These are phyloP conservation scores for Bretschneidera sinensis DNA, from an alignment of 345 rosid genomes.

Conservation along the genomic window DNA sequence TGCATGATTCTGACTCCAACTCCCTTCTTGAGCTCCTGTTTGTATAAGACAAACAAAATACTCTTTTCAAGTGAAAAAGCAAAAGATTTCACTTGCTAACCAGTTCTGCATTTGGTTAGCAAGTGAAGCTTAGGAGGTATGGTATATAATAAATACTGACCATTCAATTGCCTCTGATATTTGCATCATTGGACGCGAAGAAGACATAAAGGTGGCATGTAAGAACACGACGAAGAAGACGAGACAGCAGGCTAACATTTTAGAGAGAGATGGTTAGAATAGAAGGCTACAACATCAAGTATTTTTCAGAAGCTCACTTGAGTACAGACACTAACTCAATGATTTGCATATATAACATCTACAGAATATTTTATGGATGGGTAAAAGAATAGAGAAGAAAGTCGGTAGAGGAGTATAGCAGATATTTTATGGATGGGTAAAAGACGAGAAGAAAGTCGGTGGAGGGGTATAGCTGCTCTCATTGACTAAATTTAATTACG, in stretches of 20 bases:
- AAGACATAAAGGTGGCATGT: constrained; percentile 13
- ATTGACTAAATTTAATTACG: too few relatives aligned
- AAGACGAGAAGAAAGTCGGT: too few relatives aligned
- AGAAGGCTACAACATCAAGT: not conserved
- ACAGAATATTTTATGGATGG: too few relatives aligned
- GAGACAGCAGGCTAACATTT: constrained; percentile 23
- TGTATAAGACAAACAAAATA: not conserved
- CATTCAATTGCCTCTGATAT: constrained; percentile 17
- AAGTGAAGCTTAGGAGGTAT: not conserved
- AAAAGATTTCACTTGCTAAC: not conserved
- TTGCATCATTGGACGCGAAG: not conserved
- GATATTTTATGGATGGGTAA: too few relatives aligned
- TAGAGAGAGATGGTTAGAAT: not conserved
- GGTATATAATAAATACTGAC: constrained; percentile 13
- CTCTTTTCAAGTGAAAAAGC: not conserved
- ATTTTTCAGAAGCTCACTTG: not conserved
- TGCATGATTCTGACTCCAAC: constrained; percentile 20
- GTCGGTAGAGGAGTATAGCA: too few relatives aligned
- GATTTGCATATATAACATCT: not conserved
- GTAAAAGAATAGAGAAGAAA: too few relatives aligned
- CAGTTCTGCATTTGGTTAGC: not conserved
- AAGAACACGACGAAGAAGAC: constrained; percentile 14
- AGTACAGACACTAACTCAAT: not conserved
- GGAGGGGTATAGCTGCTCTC: too few relatives aligned
- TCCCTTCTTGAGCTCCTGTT: constrained; percentile 34